Conservation (phyloP, 257 asterid genomes). For the Echites panduratus region DNA sequence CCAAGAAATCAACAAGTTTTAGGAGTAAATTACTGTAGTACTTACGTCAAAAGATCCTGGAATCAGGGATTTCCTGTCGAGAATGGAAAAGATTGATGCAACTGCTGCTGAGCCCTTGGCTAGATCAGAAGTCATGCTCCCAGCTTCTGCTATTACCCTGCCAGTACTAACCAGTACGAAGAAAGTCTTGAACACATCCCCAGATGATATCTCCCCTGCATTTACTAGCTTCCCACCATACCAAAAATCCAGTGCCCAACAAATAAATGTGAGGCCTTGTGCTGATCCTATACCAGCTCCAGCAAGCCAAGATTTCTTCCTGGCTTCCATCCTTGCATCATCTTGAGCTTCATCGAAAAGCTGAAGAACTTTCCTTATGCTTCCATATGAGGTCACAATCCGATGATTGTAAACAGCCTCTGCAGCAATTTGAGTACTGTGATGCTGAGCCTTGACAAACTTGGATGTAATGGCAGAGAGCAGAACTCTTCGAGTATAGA, state of each 20-base stretch:
- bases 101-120: constrained; percentile 82
- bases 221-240: constrained; percentile 66
- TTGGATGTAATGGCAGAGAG: constrained; percentile 57
- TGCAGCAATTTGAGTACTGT: constrained; percentile 68
- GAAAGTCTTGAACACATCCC: constrained; percentile 73
- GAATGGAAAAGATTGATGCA: constrained; percentile 59
- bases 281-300: constrained; percentile 90
- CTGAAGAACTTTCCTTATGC: constrained; percentile 48
- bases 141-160: constrained; percentile 83
- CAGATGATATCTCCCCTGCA: constrained; percentile 65
- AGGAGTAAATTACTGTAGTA: neutral
- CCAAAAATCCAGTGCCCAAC: constrained; percentile 93
- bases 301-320: constrained; percentile 69
- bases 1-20: neutral
- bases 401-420: constrained; percentile 77
- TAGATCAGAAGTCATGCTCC: constrained; percentile 90
- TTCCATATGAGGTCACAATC: constrained; percentile 67
- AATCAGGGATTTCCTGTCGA: constrained; percentile 60
- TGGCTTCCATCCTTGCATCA: constrained; percentile 70
- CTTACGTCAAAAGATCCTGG: constrained; percentile 40
- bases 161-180: constrained; percentile 78
- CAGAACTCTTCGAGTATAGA: constrained; percentile 57
- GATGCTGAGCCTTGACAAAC: constrained; percentile 63
- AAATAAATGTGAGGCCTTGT: constrained; percentile 72
- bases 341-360: constrained; percentile 74